Base-by-base conservation (phyloP, 2,329 filamentous ascomycete species). In the Mycocentrospora acerina region DNA sequence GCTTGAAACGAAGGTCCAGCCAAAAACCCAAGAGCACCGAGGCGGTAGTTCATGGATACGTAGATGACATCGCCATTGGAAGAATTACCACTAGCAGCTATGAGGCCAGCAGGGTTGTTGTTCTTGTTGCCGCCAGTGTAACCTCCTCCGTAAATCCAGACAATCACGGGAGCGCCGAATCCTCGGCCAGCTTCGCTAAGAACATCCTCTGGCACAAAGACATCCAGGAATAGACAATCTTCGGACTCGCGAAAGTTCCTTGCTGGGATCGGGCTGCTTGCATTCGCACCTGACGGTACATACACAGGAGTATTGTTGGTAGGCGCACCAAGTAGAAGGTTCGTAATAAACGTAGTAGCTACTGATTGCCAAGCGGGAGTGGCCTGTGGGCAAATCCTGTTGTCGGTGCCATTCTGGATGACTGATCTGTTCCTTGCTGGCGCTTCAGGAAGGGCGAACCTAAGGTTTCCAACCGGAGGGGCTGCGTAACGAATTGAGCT, bases 401-500 rank as follows among this genome's bases (percentile, higher is more conserved):
- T 10, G 3, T 17, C 2, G 29, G 51, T 12, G 24, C 76, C 77
- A 29, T 62, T 70, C 31, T 77, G 70, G n/a, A 80, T 60, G 1
- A 51, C 44, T 5, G 67, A 62, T 22, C 75, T 68, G 48, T 77
- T 71, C 29, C 60, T 48, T 7, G 59, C 59, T 3, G 74, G 73
- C 8, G 63, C 48, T 15, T 65, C 61, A 3, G 78, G 77, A 19
- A 71, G 69, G 13, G 67, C 67, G 46, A 78, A 81, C 16, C 78
- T 67, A 29, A 78, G 57, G 11, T 76, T 52, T 8, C 74, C 77
- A 2, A 75, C 44, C 1, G 78, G 78, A 11, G 78, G 71, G 17
- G 74, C 73, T 5, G 76, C 78, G 57, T 75, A 81, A 29, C 77
- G 71, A 44, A 81, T 79, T 49, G 81, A 79, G 35, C 64, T 72